These are phyloP conservation scores for Aphanomyces euteiches DNA, from an alignment of 352 stramenopile genomes.

Conservation along the genomic window DNA sequence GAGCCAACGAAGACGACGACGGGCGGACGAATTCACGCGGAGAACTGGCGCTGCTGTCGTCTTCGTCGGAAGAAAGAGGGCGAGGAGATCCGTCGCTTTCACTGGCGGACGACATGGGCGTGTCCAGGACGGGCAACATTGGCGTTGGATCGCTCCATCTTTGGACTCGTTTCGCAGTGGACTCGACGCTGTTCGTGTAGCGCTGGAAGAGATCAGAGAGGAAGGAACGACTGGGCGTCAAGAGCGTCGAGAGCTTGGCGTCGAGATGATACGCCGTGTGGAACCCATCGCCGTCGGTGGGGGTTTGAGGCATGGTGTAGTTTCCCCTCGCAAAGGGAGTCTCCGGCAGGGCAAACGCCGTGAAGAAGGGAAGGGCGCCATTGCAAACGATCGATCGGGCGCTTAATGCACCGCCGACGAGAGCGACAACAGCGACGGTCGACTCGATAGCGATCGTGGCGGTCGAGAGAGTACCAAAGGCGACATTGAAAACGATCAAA, in stretches of 20 bases:
- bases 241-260: not conserved
- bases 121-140: not conserved
- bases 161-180: not conserved
- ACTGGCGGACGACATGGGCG: not conserved
- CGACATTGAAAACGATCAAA: not conserved
- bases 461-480: not conserved
- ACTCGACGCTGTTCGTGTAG: not conserved
- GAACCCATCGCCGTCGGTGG: not conserved
- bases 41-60: not conserved
- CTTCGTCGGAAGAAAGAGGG: not conserved
- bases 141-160: not conserved
- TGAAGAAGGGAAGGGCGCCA: not conserved
- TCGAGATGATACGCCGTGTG: not conserved
- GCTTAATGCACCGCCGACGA: not conserved
- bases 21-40: too few relatives aligned
- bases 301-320: not conserved
- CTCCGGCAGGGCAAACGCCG: not conserved
- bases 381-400: not conserved
- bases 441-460: not conserved
- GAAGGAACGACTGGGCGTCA: not conserved
- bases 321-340: not conserved
- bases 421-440: not conserved
- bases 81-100: not conserved
- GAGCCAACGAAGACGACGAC: too few relatives aligned
- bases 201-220: too few relatives aligned